Base-by-base conservation (phyloP, 495 filamentous ascomycete species). In the Parachaetomium inaequale region DNA sequence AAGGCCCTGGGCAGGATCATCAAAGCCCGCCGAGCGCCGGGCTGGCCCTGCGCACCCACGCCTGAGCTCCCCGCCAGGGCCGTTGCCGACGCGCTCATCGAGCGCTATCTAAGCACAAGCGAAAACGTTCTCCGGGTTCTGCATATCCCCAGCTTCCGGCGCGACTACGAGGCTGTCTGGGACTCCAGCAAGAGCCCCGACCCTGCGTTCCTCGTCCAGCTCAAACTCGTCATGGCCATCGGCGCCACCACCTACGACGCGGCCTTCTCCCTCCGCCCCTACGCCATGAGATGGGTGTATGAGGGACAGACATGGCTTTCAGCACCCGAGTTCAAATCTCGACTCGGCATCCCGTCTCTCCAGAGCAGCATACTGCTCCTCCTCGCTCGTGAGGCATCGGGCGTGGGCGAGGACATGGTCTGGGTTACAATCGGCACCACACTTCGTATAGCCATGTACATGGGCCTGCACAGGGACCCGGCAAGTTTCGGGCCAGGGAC, bases 121-220 rank as follows among this genome's bases (percentile, higher is more conserved):
- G 82, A 83, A 58, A 72, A 75, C 3, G 61, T 79, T 12, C 68
- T 84, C 67, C 79, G 84, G 10, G 75, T 87, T 19, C 50, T 87
- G 11, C 85, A 87, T 61, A 67, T 84, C n/a, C 84, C 85, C 0
- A 75, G 75, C 0, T 87, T 82, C 61, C 65, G 67, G 23, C 68
- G 67, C 31, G 75, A 79, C 46, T 81, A 79, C 38, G 67, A 68
- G 23, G 38, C 70, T 53, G 55, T 70, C 59, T 56, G 74, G 74
- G 26, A 63, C 59, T 6, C 62, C 43, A 15, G 26, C 46, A 67
- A n/a, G 59, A 70, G 8, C 46, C 66, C 58, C 56, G 71, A 43
- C 56, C 40, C 58, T 12, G 45, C 42, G 0, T 69, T 65, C 26
- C 4, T 65, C 3, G 49, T 69, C 6, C 70, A 65, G 38, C 55